Conservation (phyloP, 768 basidiomycete species). For the Thelephora ganbajun region DNA sequence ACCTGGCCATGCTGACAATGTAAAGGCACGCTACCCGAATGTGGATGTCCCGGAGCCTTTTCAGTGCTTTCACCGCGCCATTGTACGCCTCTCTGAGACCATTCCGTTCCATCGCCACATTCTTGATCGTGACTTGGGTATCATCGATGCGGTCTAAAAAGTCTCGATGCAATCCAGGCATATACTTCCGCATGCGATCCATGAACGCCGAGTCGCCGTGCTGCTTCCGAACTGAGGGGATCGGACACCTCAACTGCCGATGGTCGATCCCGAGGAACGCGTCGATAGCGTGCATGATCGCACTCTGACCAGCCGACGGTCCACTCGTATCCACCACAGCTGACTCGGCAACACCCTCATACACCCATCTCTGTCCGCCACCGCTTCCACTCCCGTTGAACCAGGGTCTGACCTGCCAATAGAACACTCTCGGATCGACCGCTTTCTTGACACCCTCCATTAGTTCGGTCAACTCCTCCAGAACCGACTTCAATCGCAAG, state of each 20-base stretch:
- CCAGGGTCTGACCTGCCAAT: conserved; percentile 87
- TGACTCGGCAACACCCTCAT: conserved; percentile 55
- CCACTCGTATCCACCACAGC: conserved; percentile 60
- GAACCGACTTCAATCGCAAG: conserved; percentile 44
- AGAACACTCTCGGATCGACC: conserved; percentile 81
- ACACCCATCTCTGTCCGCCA: conserved; percentile 51
- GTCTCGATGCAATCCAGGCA: conserved; percentile 84
- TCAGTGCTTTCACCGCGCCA: conserved; percentile 60
- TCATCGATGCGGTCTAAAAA: conserved; percentile 61
- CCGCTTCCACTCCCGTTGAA: conserved; percentile 68
- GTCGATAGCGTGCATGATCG: conserved; percentile 76
- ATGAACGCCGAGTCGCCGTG: conserved; percentile 69
- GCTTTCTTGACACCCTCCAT: conserved; percentile 53
- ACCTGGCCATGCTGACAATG: conserved; percentile 71
- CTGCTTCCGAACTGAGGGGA: conserved; percentile 51
- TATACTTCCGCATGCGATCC: conserved; percentile 87
- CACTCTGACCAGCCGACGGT: conserved; percentile 90
- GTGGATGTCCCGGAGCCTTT: conserved; percentile 74
- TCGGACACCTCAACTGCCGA: conserved; percentile 58
- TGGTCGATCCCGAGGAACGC: conserved; percentile 85
- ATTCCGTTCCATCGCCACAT: conserved; percentile 41
- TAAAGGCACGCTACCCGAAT: conserved; percentile 84
- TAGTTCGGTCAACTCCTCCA: conserved; percentile 61
- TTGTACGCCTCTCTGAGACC: conserved; percentile 68
- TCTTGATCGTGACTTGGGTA: conserved; percentile 46